Conservation (phyloP, 2,329 filamentous ascomycete species). For the Sporothrix inflata region DNA sequence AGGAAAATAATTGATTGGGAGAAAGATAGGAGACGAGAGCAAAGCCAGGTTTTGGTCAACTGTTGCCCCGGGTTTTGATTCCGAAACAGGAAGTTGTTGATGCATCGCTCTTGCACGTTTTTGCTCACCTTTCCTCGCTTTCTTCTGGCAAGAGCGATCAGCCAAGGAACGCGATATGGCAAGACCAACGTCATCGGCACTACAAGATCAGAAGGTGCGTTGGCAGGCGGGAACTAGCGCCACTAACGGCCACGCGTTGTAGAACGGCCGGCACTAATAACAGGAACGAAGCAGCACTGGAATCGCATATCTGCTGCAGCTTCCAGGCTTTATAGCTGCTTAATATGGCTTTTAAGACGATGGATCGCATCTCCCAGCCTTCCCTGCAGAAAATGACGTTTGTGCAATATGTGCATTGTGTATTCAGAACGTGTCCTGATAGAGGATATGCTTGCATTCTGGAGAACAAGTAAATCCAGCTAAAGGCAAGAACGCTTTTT, state of each 20-base stretch:
- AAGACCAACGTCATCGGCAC: constrained; percentile 28
- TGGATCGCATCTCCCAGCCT: neutral
- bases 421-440: neutral
- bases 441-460: neutral
- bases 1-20: neutral
- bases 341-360: neutral
- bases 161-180: constrained; percentile 4
- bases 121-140: too few relatives aligned
- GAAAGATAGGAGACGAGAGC: neutral
- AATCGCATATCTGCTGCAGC: neutral
- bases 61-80: neutral
- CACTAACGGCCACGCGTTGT: constrained; percentile 2
- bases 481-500: neutral
- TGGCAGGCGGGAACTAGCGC: constrained; percentile 22
- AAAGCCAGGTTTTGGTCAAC: neutral
- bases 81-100: neutral
- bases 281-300: neutral
- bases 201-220: neutral
- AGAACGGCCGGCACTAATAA: constrained; percentile 16
- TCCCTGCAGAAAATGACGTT: neutral
- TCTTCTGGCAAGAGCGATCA: neutral
- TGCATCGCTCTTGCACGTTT: neutral
- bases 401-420: neutral
- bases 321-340: neutral
- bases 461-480: neutral